Percentiles rank a stretch among this genome's conserved stretches.
Conservation (phyloP, 805 yeast species). For the Ogataea pignaliae region DNA sequence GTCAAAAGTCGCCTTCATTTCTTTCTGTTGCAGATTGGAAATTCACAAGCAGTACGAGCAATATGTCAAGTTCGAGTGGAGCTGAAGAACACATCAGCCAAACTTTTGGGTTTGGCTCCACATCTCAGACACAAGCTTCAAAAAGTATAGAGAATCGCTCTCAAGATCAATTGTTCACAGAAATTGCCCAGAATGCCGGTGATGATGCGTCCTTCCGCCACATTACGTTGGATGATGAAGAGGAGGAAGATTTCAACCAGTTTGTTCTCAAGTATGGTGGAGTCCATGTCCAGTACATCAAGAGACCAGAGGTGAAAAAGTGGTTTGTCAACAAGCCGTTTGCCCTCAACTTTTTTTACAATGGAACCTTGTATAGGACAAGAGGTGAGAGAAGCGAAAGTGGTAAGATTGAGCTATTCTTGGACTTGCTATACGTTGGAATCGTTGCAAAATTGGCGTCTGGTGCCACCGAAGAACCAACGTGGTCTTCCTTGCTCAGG, state of each 20-base stretch:
- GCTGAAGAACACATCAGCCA: too few relatives aligned
- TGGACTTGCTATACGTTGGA: slow-evolving; percentile 63
- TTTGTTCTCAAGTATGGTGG: slow-evolving; percentile 48
- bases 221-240: slow-evolving; percentile 11
- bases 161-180: too few relatives aligned
- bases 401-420: slow-evolving; percentile 50
- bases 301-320: slow-evolving; percentile 29
- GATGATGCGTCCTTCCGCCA: slow-evolving; percentile 9
- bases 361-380: slow-evolving; percentile 53
- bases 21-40: too few relatives aligned
- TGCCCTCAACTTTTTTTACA: slow-evolving; percentile 57
- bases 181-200: not conserved
- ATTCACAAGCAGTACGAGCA: too few relatives aligned
- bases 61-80: too few relatives aligned
- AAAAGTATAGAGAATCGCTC: too few relatives aligned
- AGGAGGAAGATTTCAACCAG: slow-evolving; percentile 24
- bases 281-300: slow-evolving; percentile 42
- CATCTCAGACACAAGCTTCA: too few relatives aligned
- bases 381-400: slow-evolving; percentile 47
- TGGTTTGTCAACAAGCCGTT: slow-evolving; percentile 47
- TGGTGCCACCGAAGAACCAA: slow-evolving; percentile 45
- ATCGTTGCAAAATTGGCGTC: slow-evolving; percentile 57
- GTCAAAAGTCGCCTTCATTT: too few relatives aligned
- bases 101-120: too few relatives aligned
- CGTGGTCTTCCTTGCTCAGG: slow-evolving; percentile 41